Evolutionary conservation across 257 asterid genomes (phyloP), one percentile per base, ranked within the genome.

Genomic region (Solanum etuberosum): DNA sequence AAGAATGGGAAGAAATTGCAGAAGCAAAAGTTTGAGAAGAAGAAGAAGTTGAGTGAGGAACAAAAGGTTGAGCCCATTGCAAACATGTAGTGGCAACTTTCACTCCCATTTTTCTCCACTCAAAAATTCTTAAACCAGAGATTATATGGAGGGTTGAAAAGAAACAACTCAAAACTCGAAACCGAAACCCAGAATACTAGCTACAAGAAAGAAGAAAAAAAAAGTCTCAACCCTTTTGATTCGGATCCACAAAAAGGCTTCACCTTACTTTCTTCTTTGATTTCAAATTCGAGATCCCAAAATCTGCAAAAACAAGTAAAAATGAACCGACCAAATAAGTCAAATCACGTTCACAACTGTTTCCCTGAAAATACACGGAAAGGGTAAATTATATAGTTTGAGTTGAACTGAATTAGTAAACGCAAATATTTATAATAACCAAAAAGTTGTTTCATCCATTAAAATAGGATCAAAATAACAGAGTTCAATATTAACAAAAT

Each of bases 61-160:
- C 89, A 9, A 94, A 91, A 65, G 98, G 92, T 23, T 94, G 98
- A 37, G 94, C 89, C 96, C 95, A 95, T 85, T 92, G 95, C 67
- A 94, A 88, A 61, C 96, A 91, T 37, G 91, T 86, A 12, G 94
- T 76, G 25, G 92, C 96, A 70, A 94, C 94, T 94, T 94, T 94
- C 83, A 90, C 90, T 57, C 89, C 99, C 98, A 95, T 94, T 86
- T 88, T 61, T 42, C 29, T 21, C 40, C 14, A 34, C 87, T 35
- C 37, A 72, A 61, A 70, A 83, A 38, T 43, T 82, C 34, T 85
- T 87, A 59, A 51, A 85, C 43, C 78, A 31, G 46, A 77, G 77
- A 43, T 25, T 32, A 59, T n/a, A 67, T 51, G 16, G 13, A 54
- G 27, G 73, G 70, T 67, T 38, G 34, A 70, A 42, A 68, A 87